Evolutionary conservation across 2,329 filamentous ascomycete genomes (phyloP), one percentile per base, ranked within the genome.

Genomic region (Aspergillus arachidicola): DNA sequence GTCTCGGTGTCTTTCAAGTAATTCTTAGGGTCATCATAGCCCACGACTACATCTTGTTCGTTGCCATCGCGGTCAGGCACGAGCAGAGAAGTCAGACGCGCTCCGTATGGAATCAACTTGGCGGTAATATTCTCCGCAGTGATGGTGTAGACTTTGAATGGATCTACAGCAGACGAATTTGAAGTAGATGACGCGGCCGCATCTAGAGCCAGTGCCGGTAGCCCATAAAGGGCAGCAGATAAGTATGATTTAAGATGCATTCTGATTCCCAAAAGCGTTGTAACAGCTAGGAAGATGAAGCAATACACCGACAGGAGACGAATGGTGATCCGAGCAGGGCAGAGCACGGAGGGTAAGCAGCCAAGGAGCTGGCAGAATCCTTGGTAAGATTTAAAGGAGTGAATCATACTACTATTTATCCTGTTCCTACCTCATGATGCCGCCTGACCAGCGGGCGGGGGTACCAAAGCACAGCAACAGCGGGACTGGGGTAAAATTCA

Each of bases 61-160:
- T 77, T 75, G 61, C 82, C 84, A 64, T 83, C 72, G 63, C 82
- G 80, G 64, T 85, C 83, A 21, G 81, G 81, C n/a, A 86, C 81
- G 51, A 81, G 73, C 43, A 84, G 67, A 9, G 81, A 82, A 34
- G 77, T 82, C 46, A 83, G 67, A 51, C 80, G 79, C 26, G 82
- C 82, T 4, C 82, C 82, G 61, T 83, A 82, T 0, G 80, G 78
- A 63, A 83, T 82, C 59, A 83, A 73, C 53, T 75, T 81, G 43
- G 80, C 82, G 34, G 80, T 82, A 69, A 84, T 83, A 62, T 81
- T 81, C 54, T 77, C 75, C 3, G 81, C 80, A 36, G 74, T 75
- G 65, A 84, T 79, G 21, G 80, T 82, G 65, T 82, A 83, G 54
- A 74, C 69, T 58, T 79, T 72, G 69, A 82, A 80, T 57, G 78